A percentile compares a stretch with the other conserved stretches of the same genome.
These are phyloP conservation scores for Tylopilus sp. DNA, from an alignment of 768 basidiomycete species.

Conservation along the genomic window DNA sequence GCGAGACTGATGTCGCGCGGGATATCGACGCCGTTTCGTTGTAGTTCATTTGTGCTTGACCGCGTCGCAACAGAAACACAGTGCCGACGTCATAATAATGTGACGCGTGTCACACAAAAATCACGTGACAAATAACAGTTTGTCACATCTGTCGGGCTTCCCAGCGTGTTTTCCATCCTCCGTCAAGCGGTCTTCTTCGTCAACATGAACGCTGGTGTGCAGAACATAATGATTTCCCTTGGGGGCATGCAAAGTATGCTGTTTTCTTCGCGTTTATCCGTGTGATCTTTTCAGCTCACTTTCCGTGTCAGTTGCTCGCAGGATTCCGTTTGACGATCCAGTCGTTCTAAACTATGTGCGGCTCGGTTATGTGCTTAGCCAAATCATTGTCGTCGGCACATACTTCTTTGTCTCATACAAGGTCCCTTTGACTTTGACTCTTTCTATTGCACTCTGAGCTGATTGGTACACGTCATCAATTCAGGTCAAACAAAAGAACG, in stretches of 20 bases:
- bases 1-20: constrained; percentile 68
- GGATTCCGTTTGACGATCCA: constrained; percentile 89
- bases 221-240: constrained; percentile 86
- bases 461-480: constrained; percentile 12
- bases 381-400: constrained; percentile 62
- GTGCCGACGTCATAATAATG: constrained; percentile 23
- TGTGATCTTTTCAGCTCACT: neutral
- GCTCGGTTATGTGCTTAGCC: constrained; percentile 74
- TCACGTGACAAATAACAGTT: constrained; percentile 15
- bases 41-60: constrained; percentile 29
- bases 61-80: neutral
- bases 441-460: neutral
- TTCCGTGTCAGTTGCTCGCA: constrained; percentile 68
- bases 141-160: constrained; percentile 1
- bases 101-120: constrained; percentile 15
- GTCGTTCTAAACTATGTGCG: constrained; percentile 78
- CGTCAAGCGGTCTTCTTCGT: constrained; percentile 14
- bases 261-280: neutral
- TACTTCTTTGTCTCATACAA: constrained; percentile 81
- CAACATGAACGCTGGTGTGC: constrained; percentile 70
- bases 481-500: constrained; percentile 93
- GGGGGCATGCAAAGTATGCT: constrained; percentile 84
- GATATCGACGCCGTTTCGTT: constrained; percentile 54
- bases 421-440: constrained; percentile 35
- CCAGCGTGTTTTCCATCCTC: constrained; percentile 8